These are phyloP conservation scores for Lentithecium fluviatile DNA, from an alignment of 495 filamentous ascomycete species.

Conservation along the genomic window DNA sequence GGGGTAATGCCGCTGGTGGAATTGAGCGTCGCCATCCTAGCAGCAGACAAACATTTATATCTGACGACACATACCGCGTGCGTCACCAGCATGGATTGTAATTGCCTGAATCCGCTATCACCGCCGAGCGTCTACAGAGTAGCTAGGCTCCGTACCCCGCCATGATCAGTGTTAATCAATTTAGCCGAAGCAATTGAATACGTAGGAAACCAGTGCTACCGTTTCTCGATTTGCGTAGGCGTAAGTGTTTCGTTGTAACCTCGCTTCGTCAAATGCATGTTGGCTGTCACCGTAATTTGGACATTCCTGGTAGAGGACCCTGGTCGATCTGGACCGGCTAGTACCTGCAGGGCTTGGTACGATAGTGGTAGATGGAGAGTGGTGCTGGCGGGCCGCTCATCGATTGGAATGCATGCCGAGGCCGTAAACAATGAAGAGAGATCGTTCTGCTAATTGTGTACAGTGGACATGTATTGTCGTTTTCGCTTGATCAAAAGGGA, in stretches of 20 bases:
- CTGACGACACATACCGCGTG: no score
- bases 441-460: not conserved
- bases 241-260: constrained; percentile 17
- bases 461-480: no score
- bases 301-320: not conserved
- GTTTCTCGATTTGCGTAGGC: not conserved
- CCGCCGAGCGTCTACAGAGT: not conserved
- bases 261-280: constrained; percentile 11
- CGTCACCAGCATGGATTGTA: no score
- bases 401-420: constrained; percentile 2
- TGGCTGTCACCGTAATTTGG: constrained; percentile 27
- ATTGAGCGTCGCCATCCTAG: no score
- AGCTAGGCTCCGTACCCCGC: no score
- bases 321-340: not conserved
- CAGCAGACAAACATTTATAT: no score
- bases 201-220: not conserved
- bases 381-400: not conserved
- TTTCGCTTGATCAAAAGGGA: no score
- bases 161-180: constrained; percentile 3
- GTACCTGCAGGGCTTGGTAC: constrained; percentile 17
- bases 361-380: constrained; percentile 9
- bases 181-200: constrained; percentile 17
- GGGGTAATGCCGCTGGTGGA: no score
- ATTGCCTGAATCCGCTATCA: no score
- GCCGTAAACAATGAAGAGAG: constrained; percentile 20